phyloP scores from a whole-genome alignment of 441 rosid species.

The Bruguiera hainesii region DNA sequence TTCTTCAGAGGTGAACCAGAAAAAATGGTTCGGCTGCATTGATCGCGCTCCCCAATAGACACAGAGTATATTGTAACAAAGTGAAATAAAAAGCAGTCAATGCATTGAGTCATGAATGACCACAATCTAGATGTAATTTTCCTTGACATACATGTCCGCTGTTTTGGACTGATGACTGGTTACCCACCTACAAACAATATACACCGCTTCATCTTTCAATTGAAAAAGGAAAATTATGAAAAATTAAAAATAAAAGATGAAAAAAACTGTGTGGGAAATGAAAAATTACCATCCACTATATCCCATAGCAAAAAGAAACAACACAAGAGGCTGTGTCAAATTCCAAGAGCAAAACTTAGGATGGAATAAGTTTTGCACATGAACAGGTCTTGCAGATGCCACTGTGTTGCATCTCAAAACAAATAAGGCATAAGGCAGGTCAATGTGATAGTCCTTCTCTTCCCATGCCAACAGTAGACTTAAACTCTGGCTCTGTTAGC shows the following conservation, averaged over 20 bases:
- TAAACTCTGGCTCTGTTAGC: slow-evolving; percentile 84
- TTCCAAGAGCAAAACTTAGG: slow-evolving; percentile 18
- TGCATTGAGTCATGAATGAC: slow-evolving; percentile 6
- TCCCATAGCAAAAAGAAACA: slow-evolving; percentile 14
- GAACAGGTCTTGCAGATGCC: not conserved
- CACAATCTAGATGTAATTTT: slow-evolving; percentile 3
- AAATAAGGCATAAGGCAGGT: slow-evolving; percentile 8
- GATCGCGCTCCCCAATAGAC: too few species aligned
- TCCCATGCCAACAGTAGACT: slow-evolving; percentile 50
- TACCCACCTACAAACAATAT: slow-evolving; percentile 38
- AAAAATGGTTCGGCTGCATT: too few species aligned
- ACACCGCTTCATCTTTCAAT: slow-evolving; percentile 10
- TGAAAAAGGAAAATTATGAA: too few species aligned
- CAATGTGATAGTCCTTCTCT: slow-evolving; percentile 62
- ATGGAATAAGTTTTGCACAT: slow-evolving; percentile 12
- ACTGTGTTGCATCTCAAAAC: slow-evolving; percentile 7
- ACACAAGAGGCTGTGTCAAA: slow-evolving; percentile 15
- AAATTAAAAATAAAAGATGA: not conserved
- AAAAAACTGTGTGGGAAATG: too few species aligned
- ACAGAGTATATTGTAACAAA: too few species aligned
- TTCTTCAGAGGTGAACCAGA: too few species aligned
- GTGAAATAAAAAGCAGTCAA: not conserved
- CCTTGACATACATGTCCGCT: slow-evolving; percentile 31
- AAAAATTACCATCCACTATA: slow-evolving; percentile 14
- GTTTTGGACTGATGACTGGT: slow-evolving; percentile 26